Evolutionary conservation across 1,139 yeast species (phyloP).

Genomic region (Pneumocystis sp.): DNA sequence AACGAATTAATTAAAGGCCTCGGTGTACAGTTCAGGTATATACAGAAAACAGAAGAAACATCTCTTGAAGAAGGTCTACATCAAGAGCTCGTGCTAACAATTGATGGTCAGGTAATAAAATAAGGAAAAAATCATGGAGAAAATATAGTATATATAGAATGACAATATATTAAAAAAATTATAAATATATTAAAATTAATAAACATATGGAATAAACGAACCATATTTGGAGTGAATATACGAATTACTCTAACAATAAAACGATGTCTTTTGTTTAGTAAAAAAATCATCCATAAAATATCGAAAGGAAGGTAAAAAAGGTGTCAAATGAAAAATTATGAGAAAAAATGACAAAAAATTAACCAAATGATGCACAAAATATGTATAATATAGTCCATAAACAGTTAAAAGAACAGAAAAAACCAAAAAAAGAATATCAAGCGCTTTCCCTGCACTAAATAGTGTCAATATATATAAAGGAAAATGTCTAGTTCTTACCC

Average conservation of each 20-base stretch:
- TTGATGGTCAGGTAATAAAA: not conserved
- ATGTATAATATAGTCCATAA: slow-evolving; percentile 24
- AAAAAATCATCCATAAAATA: not conserved
- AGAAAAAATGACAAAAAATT: slow-evolving; percentile 20
- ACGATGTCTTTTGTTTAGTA: not conserved
- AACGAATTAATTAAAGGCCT: slow-evolving; percentile 2
- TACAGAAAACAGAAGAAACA: not conserved
- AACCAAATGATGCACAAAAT: slow-evolving; percentile 23
- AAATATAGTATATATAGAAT: not conserved
- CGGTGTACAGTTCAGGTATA: not conserved
- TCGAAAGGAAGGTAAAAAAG: not conserved
- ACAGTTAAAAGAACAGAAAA: slow-evolving; percentile 20
- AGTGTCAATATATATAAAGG: not conserved
- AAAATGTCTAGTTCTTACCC: slow-evolving; percentile 7
- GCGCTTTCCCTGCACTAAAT: slow-evolving; percentile 12
- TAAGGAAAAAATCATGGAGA: not conserved
- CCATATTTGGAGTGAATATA: not conserved
- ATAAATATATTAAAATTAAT: not conserved
- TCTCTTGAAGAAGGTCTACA: not conserved
- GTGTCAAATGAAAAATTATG: slow-evolving; percentile 4
- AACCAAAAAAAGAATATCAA: slow-evolving; percentile 18
- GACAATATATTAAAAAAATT: not conserved
- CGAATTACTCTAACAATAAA: not conserved
- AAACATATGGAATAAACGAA: not conserved
- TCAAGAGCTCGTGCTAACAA: not conserved